These are phyloP conservation scores for Colletotrichum paranaense DNA, from an alignment of 2,329 filamentous ascomycete species.

Conservation along the genomic window DNA sequence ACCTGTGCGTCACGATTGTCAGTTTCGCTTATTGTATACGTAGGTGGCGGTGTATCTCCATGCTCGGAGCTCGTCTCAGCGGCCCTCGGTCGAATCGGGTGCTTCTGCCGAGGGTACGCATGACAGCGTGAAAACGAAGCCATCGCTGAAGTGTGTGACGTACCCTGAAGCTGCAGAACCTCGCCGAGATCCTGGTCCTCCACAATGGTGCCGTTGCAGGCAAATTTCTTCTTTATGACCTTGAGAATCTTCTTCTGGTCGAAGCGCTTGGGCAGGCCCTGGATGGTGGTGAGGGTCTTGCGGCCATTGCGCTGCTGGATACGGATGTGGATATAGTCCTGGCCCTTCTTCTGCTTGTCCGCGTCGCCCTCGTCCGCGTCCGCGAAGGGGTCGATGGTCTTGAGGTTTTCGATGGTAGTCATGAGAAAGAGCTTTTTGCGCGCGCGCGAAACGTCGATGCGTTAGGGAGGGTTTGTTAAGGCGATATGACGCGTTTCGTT, in stretches of 20 bases:
- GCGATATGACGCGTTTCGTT: not conserved
- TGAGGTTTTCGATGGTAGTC: slow-evolving; percentile 40
- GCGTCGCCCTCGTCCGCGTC: slow-evolving; percentile 38
- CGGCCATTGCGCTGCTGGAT: slow-evolving; percentile 69
- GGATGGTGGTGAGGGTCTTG: slow-evolving; percentile 99
- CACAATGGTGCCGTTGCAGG: slow-evolving; percentile 38
- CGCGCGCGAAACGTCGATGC: not conserved
- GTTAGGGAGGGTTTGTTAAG: not conserved
- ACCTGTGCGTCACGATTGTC: slow-evolving; percentile 53
- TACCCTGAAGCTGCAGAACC: slow-evolving; percentile 37
- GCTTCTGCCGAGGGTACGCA: not conserved
- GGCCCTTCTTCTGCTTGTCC: slow-evolving; percentile 35
- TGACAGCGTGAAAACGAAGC: not conserved
- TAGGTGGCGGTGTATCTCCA: not conserved
- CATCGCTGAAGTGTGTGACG: not conserved
- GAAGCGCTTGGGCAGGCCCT: slow-evolving; percentile 98
- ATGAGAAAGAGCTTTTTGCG: slow-evolving; percentile 33
- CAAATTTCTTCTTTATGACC: slow-evolving; percentile 96
- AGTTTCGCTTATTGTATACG: not conserved
- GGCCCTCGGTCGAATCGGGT: not conserved
- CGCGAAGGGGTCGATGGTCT: slow-evolving; percentile 38
- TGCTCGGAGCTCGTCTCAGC: not conserved
- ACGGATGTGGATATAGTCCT: slow-evolving; percentile 39
- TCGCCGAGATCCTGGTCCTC: slow-evolving; percentile 37
- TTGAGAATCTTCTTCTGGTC: slow-evolving; percentile 99